Evolutionary conservation across 73 alveolate species (phyloP).

Genomic region (Paramecium biaurelia): DNA sequence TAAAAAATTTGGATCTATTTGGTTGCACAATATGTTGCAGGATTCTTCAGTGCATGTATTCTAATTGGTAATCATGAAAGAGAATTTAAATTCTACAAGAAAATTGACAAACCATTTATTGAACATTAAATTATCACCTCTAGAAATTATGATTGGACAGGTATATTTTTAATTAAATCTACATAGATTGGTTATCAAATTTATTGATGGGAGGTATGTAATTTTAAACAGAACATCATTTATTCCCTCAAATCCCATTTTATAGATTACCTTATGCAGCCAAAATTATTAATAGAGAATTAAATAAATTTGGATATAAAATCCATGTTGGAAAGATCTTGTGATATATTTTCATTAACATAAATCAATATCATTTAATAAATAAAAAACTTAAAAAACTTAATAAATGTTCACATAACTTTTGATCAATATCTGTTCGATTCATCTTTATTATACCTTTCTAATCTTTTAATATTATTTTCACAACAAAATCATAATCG

Average conservation of each 20-base stretch:
- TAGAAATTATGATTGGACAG: constrained; percentile 59
- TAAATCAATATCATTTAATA: background rate
- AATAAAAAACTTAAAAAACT: background rate
- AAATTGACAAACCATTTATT: constrained; percentile 57
- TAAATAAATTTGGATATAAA: constrained; percentile 46
- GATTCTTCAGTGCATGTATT: constrained; percentile 60
- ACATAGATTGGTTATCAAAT: constrained; percentile 49
- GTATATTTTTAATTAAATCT: background rate
- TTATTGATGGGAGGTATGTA: constrained; percentile 66
- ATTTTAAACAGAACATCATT: constrained; percentile 63
- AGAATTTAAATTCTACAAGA: constrained; percentile 41
- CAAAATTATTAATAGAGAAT: constrained; percentile 50
- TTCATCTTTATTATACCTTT: background rate
- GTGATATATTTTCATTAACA: background rate
- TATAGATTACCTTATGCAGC: constrained; percentile 63
- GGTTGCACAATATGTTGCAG: constrained; percentile 47
- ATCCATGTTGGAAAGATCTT: background rate
- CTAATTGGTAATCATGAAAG: constrained; percentile 65
- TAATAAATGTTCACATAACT: background rate
- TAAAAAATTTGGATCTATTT: constrained; percentile 48
- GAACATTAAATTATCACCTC: constrained; percentile 56
- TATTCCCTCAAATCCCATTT: constrained; percentile 64
- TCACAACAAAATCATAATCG: constrained; percentile 18
- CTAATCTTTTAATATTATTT: background rate
- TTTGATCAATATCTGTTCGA: background rate